These are phyloP conservation scores for Sclerotinia glacialis DNA, from an alignment of 2,329 filamentous ascomycete genomes.

Conservation along the genomic window DNA sequence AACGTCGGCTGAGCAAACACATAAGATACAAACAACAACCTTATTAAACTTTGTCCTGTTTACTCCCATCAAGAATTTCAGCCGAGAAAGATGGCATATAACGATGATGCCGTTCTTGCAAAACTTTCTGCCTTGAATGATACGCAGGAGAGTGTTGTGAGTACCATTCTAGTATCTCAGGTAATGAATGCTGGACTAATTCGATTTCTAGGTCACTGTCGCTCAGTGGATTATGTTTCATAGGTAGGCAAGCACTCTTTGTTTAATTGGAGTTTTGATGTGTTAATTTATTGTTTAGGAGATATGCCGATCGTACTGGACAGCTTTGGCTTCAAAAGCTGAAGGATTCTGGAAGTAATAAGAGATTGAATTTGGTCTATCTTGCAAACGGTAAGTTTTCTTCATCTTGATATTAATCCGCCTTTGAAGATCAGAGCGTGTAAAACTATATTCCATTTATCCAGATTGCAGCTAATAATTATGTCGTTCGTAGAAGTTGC, in stretches of 20 bases:
- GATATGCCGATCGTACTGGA: slow-evolving; percentile 88
- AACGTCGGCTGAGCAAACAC: slow-evolving; percentile 8
- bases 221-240: slow-evolving; percentile 99
- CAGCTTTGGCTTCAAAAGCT: slow-evolving; percentile 88
- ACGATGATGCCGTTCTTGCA: slow-evolving; percentile 89
- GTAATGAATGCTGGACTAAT: slow-evolving; percentile 17
- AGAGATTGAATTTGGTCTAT: slow-evolving; percentile 87
- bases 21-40: slow-evolving; percentile 14
- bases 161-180: slow-evolving; percentile 20
- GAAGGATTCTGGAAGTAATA: slow-evolving; percentile 80
- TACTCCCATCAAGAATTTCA: not conserved
- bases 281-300: slow-evolving; percentile 52
- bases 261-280: slow-evolving; percentile 3
- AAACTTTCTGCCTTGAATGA: slow-evolving; percentile 96
- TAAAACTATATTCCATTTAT: slow-evolving; percentile 22
- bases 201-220: slow-evolving; percentile 60
- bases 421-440: slow-evolving; percentile 29
- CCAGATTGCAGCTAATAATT: slow-evolving; percentile 27
- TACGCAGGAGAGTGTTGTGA: slow-evolving; percentile 87
- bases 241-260: slow-evolving; percentile 56
- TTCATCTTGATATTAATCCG: not conserved
- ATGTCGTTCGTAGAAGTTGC: slow-evolving; percentile 68
- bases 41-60: slow-evolving; percentile 8
- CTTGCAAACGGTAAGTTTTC: slow-evolving; percentile 77
- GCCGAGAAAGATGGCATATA: slow-evolving; percentile 73